Evolutionary conservation across 1,139 yeast species (phyloP).

Genomic region (Pneumocystis sp.): DNA sequence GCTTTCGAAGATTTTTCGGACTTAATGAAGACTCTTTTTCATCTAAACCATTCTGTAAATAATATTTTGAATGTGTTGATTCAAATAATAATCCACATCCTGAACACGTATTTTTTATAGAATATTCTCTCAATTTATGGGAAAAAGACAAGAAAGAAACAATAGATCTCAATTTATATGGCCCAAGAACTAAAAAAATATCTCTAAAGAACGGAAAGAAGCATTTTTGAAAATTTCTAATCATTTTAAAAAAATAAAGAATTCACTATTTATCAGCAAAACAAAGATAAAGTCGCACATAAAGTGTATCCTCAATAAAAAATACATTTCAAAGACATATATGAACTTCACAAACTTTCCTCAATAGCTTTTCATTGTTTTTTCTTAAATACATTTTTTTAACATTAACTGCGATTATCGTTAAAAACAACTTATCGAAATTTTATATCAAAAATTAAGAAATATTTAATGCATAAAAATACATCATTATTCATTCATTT

Average conservation of each 20-base stretch:
- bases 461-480: background rate
- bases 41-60: background rate
- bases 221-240: background rate
- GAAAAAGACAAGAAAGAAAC: background rate
- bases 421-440: background rate
- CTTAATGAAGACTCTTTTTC: background rate
- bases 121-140: background rate
- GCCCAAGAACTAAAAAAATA: background rate
- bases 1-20: background rate
- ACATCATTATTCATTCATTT: background rate
- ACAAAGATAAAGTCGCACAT: background rate
- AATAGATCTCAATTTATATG: background rate
- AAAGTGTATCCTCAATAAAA: too few species aligned
- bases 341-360: too few species aligned
- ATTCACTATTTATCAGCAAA: background rate
- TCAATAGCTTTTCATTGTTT: background rate
- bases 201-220: background rate
- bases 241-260: background rate
- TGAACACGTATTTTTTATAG: background rate
- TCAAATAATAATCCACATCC: background rate
- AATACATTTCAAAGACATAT: too few species aligned
- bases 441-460: background rate
- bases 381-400: background rate
- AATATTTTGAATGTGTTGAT: background rate
- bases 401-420: background rate